Evolutionary conservation across 805 yeast species (phyloP), one percentile per base, ranked within the genome.

Genomic region (Nakazawaea anatomiae): DNA sequence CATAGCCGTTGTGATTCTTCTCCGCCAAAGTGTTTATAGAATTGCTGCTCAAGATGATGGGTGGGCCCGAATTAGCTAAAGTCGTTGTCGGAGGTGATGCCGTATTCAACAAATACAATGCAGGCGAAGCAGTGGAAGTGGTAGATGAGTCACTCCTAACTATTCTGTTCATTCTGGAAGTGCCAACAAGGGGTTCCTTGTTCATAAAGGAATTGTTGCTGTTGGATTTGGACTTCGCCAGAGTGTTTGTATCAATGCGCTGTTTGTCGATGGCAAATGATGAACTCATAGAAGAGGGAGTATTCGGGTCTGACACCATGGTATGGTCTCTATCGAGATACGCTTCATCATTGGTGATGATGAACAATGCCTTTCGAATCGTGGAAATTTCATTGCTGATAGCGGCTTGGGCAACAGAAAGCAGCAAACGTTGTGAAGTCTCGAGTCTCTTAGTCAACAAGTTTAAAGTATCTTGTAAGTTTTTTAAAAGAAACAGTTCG

Each of bases 381-480:
- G 69, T 61, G 18, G 46, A 39, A 6, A 62, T 40, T 46, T 67
- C 71, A 50, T 59, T 60, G 12, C 14, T 6, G 3, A 66, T 44
- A 7, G 65, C 57, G 5, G 47, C 46, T 29, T 54, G 51, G 8
- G 57, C 54, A 27, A 51, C 49, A 1, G 41, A 44, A 12, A 63
- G 46, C 4, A 58, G 48, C 6, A 57, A 51, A 25, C 50, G 31
- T 5, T 50, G 44, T 4, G 54, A 50, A n/a, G 47, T 43, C 25
- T 50, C 45, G 4, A 42, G 43, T 31, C 53, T 38, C 14, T 48
- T n/a, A 5, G 30, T 29, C 14, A 52, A 36, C 44, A 57, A 55
- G 1, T 50, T 27, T 9, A 63, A 18, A 14, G 58, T 52, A 1
- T 55, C 54, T 4, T 44, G 12, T 35, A 62, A 46, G 32, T 50